A percentile compares a stretch with the other conserved stretches of the same genome.
These are phyloP conservation scores for Decorospora gaudefroyi DNA, from an alignment of 2,329 filamentous ascomycete genomes.

Conservation along the genomic window DNA sequence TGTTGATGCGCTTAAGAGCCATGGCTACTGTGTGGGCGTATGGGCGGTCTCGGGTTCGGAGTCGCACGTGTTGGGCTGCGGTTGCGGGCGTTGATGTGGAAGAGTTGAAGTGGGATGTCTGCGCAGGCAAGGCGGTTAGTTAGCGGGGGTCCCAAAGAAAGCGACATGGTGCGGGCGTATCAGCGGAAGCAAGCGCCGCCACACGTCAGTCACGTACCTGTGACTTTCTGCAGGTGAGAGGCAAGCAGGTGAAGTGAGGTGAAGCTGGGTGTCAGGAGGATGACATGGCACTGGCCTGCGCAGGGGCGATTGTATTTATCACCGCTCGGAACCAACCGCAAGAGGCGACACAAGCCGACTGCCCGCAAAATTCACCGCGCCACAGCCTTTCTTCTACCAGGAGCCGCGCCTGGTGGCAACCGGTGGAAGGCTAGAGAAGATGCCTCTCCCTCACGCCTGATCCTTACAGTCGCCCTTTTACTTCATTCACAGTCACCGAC, in stretches of 20 bases:
- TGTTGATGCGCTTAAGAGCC: constrained; percentile 94
- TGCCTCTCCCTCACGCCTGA: constrained; percentile 22
- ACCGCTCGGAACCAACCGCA: constrained; percentile 26
- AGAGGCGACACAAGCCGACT: constrained; percentile 28
- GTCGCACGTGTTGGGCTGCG: constrained; percentile 14
- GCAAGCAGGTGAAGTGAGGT: no score
- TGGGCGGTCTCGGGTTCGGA: constrained; percentile 19
- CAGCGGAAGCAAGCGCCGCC: constrained; percentile 38
- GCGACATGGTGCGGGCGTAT: constrained; percentile 45
- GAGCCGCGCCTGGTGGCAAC: constrained; percentile 37
- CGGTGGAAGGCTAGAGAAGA: constrained; percentile 36
- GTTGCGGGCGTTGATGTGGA: constrained; percentile 37
- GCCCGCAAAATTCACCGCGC: constrained; percentile 41
- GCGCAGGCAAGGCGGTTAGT: constrained; percentile 38
- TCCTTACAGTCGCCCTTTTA: constrained; percentile 22
- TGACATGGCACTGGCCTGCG: constrained; percentile 14
- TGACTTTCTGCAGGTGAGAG: constrained; percentile 11
- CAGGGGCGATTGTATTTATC: constrained; percentile 31
- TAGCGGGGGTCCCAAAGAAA: constrained; percentile 34
- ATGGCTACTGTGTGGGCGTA: constrained; percentile 54
- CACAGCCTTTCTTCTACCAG: constrained; percentile 28
- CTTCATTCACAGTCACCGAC: constrained; percentile 18
- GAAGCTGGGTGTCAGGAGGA: constrained; percentile 4
- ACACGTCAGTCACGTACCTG: constrained; percentile 29
- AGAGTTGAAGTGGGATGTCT: constrained; percentile 45